These are phyloP conservation scores for Microdochium bolleyi DNA, from an alignment of 2,329 filamentous ascomycete species.

Conservation along the genomic window DNA sequence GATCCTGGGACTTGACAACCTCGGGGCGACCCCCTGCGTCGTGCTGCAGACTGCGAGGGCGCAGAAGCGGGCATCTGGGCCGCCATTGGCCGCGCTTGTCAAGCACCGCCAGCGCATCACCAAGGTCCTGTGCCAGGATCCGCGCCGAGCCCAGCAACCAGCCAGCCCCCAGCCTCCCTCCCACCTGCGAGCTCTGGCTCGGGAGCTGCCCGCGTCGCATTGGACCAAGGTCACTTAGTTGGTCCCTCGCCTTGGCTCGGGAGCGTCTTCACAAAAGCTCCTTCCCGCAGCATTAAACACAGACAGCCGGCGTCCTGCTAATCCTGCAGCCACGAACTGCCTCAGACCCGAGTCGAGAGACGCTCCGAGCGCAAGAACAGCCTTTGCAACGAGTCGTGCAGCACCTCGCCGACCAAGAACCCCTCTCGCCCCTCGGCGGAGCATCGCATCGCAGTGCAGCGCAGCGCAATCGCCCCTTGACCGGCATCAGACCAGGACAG, in stretches of 20 bases:
- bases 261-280: too few relatives aligned
- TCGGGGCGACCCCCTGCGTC: neutral
- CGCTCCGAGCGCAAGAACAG: neutral
- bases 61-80: neutral
- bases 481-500: neutral
- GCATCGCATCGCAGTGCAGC: neutral
- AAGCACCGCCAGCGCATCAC: slow-evolving; percentile 1
- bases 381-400: neutral
- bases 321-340: neutral
- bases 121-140: neutral
- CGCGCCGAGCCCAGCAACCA: neutral
- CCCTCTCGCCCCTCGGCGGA: neutral
- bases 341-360: neutral
- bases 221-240: too few relatives aligned
- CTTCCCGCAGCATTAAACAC: neutral
- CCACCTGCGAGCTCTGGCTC: neutral
- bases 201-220: neutral
- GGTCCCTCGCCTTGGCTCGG: too few relatives aligned
- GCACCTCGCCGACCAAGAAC: neutral
- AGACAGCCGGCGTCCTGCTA: neutral
- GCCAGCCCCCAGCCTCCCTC: neutral
- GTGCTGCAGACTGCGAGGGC: neutral
- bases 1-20: too few relatives aligned
- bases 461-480: neutral
- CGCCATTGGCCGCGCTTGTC: neutral